Evolutionary conservation across 805 yeast genomes (phyloP).

Genomic region (Kuraishia ogatae): DNA sequence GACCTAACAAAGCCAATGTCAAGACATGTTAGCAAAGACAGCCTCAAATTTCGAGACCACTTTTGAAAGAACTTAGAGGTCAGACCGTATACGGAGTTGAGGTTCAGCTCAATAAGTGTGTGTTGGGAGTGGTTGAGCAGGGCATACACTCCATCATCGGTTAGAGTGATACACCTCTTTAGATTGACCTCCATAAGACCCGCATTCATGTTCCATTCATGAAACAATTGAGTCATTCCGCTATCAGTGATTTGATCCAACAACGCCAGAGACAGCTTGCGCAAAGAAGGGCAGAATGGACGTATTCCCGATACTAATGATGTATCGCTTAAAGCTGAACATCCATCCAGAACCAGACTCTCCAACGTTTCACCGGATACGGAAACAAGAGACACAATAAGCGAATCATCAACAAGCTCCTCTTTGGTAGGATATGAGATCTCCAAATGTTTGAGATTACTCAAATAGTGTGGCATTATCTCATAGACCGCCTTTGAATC

Average conservation of each 20-base stretch:
- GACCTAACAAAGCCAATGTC: constrained; percentile 78
- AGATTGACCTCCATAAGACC: constrained; percentile 57
- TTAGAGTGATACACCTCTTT: constrained; percentile 56
- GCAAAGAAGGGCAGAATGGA: constrained; percentile 48
- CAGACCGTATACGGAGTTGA: constrained; percentile 65
- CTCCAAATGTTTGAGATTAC: constrained; percentile 47
- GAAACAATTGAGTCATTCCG: constrained; percentile 53
- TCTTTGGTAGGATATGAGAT: constrained; percentile 62
- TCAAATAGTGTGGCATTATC: constrained; percentile 55
- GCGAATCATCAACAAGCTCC: constrained; percentile 59
- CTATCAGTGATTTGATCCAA: constrained; percentile 64
- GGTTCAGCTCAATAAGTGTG: constrained; percentile 58
- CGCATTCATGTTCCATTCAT: constrained; percentile 42
- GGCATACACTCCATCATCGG: constrained; percentile 53
- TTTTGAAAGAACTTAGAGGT: constrained; percentile 40
- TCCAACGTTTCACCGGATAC: constrained; percentile 54
- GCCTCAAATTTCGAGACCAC: constrained; percentile 29
- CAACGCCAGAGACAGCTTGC: constrained; percentile 46
- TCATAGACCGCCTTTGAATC: constrained; percentile 48
- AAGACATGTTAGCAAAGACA: constrained; percentile 56
- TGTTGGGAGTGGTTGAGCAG: constrained; percentile 52
- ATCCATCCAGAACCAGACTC: constrained; percentile 60
- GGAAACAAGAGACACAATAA: constrained; percentile 50
- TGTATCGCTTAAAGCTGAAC: constrained; percentile 61
- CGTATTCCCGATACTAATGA: constrained; percentile 48